Percentiles rank a stretch among this genome's conserved stretches.
Evolutionary conservation across 345 rosid species (phyloP).

Genomic region (Euphorbia tirucalli): DNA sequence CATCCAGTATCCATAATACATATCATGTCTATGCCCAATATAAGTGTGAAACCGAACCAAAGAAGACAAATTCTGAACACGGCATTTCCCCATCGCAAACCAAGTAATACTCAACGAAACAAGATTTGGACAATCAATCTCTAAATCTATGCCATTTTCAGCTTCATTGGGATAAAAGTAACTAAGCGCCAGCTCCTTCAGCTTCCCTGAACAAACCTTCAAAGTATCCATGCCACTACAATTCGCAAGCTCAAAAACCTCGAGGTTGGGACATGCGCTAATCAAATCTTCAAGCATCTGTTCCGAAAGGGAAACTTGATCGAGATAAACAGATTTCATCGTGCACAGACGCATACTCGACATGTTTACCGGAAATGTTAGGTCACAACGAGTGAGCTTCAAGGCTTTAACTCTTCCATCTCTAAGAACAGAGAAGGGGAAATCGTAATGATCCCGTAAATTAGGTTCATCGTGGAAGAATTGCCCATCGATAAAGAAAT

Average conservation of each 20-base stretch:
- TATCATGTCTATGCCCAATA: neutral
- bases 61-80: conserved; percentile 2
- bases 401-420: conserved; percentile 3
- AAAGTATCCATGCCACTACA: conserved; percentile 14
- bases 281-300: conserved; percentile 2
- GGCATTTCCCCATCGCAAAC: conserved; percentile 1
- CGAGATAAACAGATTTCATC: neutral
- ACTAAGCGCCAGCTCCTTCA: conserved; percentile 6
- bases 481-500: conserved; percentile 4
- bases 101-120: neutral
- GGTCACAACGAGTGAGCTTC: conserved; percentile 6
- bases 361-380: conserved; percentile 2
- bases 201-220: conserved; percentile 11
- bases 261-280: conserved; percentile 5
- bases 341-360: conserved; percentile 8
- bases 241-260: conserved; percentile 7
- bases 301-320: conserved; percentile 8
- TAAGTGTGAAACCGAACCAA: conserved; percentile 3
- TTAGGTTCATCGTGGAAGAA: neutral
- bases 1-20: neutral
- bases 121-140: conserved; percentile 17
- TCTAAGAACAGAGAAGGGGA: conserved; percentile 1
- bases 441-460: neutral
- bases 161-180: neutral
- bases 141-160: conserved; percentile 9